Conservation (phyloP, 148 eudicot genomes). For the Chenopodium suecicum region DNA sequence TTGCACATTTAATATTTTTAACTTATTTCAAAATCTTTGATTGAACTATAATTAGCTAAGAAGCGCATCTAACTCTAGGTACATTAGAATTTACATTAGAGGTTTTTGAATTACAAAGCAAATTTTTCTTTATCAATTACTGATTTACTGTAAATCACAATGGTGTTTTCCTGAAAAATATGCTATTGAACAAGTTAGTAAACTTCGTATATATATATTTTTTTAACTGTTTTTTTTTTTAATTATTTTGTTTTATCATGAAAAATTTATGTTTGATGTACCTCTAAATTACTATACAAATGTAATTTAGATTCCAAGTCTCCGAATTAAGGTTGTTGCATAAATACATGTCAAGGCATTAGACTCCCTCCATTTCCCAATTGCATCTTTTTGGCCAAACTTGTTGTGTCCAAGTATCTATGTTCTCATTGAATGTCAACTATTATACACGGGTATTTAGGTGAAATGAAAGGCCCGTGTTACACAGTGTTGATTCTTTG, state of each 20-base stretch:
- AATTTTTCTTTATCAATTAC: no score
- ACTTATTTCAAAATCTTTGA: no score
- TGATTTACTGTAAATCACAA: no score
- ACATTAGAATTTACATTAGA: no score
- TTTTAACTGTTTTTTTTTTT: no score
- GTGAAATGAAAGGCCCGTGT: neutral
- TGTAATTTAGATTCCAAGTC: neutral
- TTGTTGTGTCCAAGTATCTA: neutral
- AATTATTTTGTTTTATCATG: neutral
- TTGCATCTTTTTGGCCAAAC: neutral
- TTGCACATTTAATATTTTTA: no score
- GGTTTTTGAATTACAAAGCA: no score
- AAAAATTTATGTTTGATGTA: neutral
- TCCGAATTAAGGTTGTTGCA: neutral
- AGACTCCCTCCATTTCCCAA: neutral
- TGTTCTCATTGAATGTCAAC: neutral
- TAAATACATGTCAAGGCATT: neutral
- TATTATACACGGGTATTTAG: neutral
- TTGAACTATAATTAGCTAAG: no score
- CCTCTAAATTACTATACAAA: neutral
- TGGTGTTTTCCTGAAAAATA: neutral
- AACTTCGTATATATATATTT: no score
- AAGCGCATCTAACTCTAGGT: no score
- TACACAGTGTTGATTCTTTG: slow-evolving; percentile 16
- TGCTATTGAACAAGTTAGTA: no score